Base-by-base conservation (phyloP, 768 basidiomycete genomes). In the Leccinum arenicola region DNA sequence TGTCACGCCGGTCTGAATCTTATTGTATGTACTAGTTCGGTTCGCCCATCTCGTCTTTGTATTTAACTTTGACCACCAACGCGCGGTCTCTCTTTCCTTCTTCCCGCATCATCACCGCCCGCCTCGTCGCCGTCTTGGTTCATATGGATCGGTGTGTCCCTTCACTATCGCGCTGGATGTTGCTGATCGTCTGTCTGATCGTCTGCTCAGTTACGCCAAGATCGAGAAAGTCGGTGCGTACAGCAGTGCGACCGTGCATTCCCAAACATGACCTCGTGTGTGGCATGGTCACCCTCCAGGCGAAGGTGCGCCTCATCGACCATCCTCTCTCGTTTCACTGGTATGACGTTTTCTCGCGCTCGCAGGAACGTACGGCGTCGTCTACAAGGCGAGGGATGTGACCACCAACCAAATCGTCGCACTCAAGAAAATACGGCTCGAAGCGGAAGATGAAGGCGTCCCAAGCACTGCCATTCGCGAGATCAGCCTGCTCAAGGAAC, bases 381-480 rank as follows among this genome's bases (percentile, higher is more conserved):
- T 98, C 21, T 98, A 98, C 83, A 97, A 98, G 75, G 96, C 96
- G 43, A 84, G 86, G 64, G 95, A 98, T 72, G 76, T 85, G 62
- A 81, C 76, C 50, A 89, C 83, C 9, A 89, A 89, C 71, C 76
- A 85, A 65, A 86, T 98, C 65, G 97, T 99, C 53, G 97, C 97
- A 23, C 80, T 98, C 64, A 99, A 99, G 86, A 99, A 99, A 82
- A 98, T 99, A 71, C 80, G 97, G 43, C 85, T 99, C 27, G 97
- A 98, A 73, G 94, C 95, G 17, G 97, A 98, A 75, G 97, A 99
- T 70, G 97, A 99, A 74, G 97, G 97, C 50, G 97, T 99, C 21
- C 97, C 97, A 9, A 93, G 90, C 63, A 99, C 97, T 4, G 95
- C 96, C 56, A 99, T 99, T 69, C 85, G 97, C 54, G 97, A 99